Evolutionary conservation across 192 early-diverging fungal genomes (phyloP), one percentile per base, ranked within the genome.

Genomic region (Polychytrium aggregatum): DNA sequence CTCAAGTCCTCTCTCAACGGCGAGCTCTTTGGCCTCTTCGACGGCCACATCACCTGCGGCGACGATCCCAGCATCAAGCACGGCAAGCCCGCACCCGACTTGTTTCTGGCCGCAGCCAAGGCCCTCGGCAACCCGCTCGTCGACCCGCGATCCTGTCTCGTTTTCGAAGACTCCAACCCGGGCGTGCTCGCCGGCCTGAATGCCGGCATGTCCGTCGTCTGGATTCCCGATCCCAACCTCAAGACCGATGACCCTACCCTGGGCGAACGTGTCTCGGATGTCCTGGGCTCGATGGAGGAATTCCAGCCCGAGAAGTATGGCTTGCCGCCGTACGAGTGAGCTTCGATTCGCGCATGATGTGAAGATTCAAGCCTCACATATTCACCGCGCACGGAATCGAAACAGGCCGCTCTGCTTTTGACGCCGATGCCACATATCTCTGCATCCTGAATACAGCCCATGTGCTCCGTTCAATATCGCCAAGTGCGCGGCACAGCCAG

Each of bases 71-170:
- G 63, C 5, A 76, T 97, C 37, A 59, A 48, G 42, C 60, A 73
- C 41, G 84, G 88, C 2, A 97, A 97, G 68, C 94, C 94, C 1
- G 70, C 80, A 18, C 94, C 94, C 1, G 94, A 97, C 48, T 72
- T 94, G 22, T 97, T 95, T 66, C 70, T 82, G 17, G 78, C 69
- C 5, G 89, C 86, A 8, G 75, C 79, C 44, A 47, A 77, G 31
- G 59, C 57, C 50, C 41, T 85, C 14, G 78, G 84, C 31, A 17
- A 41, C n/a, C 41, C 41, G n/a, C 43, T 49, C 8, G 55, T 65
- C 1, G 63, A 67, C 34, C n/a, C 48, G 10, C 30, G 28, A 24
- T 44, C 27, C 13, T 69, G 65, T 46, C 70, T 97, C 33, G 90
- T 97, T 22, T 97, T 97, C 81, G 94, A 97, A 61, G 91, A 97